Evolutionary conservation across 1,139 yeast genomes (phyloP).

Genomic region (Neolecta irregularis): DNA sequence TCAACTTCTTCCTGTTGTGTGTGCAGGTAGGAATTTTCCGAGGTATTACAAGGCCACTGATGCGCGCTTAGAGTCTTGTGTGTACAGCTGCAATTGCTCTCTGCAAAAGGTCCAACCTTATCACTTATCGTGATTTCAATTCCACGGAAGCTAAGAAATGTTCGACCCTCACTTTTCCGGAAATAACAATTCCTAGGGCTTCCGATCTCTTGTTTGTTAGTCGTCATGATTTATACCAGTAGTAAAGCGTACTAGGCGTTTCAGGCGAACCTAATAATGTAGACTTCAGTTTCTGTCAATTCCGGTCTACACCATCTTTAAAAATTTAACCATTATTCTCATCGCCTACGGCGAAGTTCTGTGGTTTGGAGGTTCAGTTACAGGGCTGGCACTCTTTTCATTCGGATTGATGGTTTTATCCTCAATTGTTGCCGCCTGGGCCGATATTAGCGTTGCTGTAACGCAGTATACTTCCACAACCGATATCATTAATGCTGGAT

Average conservation of each 20-base stretch:
- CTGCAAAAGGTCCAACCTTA: conserved; percentile 57
- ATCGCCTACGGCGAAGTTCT: conserved; percentile 96
- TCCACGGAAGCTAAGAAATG: conserved; percentile 73
- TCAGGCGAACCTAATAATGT: background rate
- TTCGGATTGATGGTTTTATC: conserved; percentile 84
- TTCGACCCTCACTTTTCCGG: conserved; percentile 6
- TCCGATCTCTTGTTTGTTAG: conserved; percentile 80
- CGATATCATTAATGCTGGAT: conserved; percentile 18
- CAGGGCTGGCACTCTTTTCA: conserved; percentile 78
- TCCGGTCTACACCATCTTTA: conserved; percentile 94
- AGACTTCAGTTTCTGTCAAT: conserved; percentile 65
- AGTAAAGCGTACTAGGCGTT: conserved; percentile 49
- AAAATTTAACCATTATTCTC: conserved; percentile 85
- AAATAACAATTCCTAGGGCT: conserved; percentile 30
- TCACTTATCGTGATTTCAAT: conserved; percentile 76
- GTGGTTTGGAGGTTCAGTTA: conserved; percentile 90
- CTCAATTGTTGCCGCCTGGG: conserved; percentile 84
- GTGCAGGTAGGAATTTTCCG: conserved; percentile 21
- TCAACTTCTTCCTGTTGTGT: conserved; percentile 70
- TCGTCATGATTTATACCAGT: conserved; percentile 88
- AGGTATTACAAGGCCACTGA: conserved; percentile 21
- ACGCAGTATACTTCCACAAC: conserved; percentile 20
- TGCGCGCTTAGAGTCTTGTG: conserved; percentile 40
- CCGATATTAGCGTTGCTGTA: conserved; percentile 43
- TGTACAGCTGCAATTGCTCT: conserved; percentile 60